Evolutionary conservation across 768 basidiomycete species (phyloP).

Genomic region (Coprinopsis marcescibilis): DNA sequence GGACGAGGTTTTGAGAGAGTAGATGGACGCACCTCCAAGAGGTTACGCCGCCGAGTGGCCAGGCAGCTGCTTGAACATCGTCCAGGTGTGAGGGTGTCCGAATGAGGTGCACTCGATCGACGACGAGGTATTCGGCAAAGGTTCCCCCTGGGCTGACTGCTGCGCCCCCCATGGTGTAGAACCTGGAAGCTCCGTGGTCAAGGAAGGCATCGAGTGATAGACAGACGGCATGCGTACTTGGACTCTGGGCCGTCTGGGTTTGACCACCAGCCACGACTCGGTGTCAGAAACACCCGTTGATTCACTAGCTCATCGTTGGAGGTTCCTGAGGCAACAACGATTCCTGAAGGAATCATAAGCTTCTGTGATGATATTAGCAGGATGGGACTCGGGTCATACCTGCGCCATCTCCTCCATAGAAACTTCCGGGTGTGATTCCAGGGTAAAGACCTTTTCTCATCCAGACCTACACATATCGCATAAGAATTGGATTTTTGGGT

Average conservation of each 20-base stretch:
- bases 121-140: slow-evolving; percentile 70
- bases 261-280: slow-evolving; percentile 71
- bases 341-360: slow-evolving; percentile 34
- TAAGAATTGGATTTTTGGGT: not conserved
- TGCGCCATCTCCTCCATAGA: slow-evolving; percentile 70
- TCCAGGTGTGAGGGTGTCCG: slow-evolving; percentile 59
- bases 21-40: slow-evolving; percentile 65
- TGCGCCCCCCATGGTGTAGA: slow-evolving; percentile 63
- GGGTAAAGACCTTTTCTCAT: slow-evolving; percentile 67
- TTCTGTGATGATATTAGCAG: not conserved
- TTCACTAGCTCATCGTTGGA: slow-evolving; percentile 50
- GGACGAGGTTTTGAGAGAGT: not conserved
- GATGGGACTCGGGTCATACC: slow-evolving; percentile 33
- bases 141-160: slow-evolving; percentile 55
- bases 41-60: slow-evolving; percentile 74
- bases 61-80: slow-evolving; percentile 66
- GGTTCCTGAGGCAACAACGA: slow-evolving; percentile 53
- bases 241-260: slow-evolving; percentile 62
- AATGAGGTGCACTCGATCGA: slow-evolving; percentile 66
- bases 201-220: slow-evolving; percentile 15
- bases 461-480: slow-evolving; percentile 52
- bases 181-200: slow-evolving; percentile 23
- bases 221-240: slow-evolving; percentile 31
- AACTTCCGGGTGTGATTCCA: slow-evolving; percentile 48
- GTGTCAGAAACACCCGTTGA: slow-evolving; percentile 69